Base-by-base conservation (phyloP, 208 protist species). In the Endotrypanum monterogeii region DNA sequence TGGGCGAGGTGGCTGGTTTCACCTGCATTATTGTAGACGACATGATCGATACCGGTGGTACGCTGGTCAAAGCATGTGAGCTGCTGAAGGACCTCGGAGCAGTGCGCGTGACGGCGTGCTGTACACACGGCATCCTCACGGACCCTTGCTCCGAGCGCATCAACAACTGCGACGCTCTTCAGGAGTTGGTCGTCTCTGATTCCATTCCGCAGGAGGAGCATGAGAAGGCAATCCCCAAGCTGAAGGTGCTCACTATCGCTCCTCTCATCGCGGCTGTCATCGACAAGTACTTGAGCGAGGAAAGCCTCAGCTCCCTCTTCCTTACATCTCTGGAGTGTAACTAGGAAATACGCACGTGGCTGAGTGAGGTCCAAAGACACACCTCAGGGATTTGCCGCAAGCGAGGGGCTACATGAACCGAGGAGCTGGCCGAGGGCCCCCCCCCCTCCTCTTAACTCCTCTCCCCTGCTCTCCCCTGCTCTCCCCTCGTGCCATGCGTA, bases 41-140 rank as follows among this genome's bases (percentile, higher is more conserved):
- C 80, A 99, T 99, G 85, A 93, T 96, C 76, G 98, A 99, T 83
- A 99, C 98, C 14, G 97, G 90, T 25, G 93, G 96, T 55, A 98
- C 95, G 30, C 90, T 99, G 12, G 87, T 89, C 41, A 96, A 93
- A 67, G 96, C 95, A 37, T 98, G 93, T 46, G 91, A 98, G 69
- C 80, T 97, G 67, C 89, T 99, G 20, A 94, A 89, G 72, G 78
- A 92, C 5, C 85, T 96, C 50, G 98, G 98, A 28, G 98, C 98
- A 9, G 79, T 77, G 50, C 86, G 89, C 50, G 92, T 99, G 9
- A 94, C 86, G 56, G 98, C 97, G 6, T 96, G 91, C 69, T 98
- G 93, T 67, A 98, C 97, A 3, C 98, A 99, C 79, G 96, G 95
- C 61, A 94, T 99, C 74, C 83, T 99, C 39, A 95, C 91, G 23